Conservation (phyloP, 108 stramenopile genomes). For the Discostella pseudostelligera region DNA sequence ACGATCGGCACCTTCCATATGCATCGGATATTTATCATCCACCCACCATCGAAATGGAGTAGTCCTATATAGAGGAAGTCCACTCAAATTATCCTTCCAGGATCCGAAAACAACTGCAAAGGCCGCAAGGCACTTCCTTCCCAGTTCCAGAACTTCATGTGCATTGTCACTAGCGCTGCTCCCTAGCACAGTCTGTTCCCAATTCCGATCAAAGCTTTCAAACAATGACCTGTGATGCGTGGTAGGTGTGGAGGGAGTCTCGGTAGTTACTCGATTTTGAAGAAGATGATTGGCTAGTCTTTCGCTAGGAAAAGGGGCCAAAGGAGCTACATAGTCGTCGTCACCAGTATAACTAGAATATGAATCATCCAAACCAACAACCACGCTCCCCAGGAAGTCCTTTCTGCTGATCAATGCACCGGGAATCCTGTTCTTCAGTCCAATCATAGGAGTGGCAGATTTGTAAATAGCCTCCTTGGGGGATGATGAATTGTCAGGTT, state of each 20-base stretch:
- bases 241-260: neutral
- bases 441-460: neutral
- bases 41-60: slow-evolving; percentile 25
- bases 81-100: neutral
- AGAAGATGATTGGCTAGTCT: neutral
- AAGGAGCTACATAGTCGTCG: neutral
- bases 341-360: neutral
- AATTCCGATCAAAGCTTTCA: slow-evolving; percentile 47
- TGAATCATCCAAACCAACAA: neutral
- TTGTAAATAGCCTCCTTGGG: neutral
- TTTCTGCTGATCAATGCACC: no score
- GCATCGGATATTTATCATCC: slow-evolving; percentile 8
- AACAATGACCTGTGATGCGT: slow-evolving; percentile 28
- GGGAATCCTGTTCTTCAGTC: no score
- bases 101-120: slow-evolving; percentile 33
- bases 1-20: neutral
- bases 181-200: slow-evolving; percentile 20
- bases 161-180: neutral
- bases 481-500: slow-evolving; percentile 3
- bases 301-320: no score
- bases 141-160: slow-evolving; percentile 17
- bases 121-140: slow-evolving; percentile 34
- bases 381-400: neutral
- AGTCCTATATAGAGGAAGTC: neutral
- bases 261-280: no score